Evolutionary conservation across 495 filamentous ascomycete species (phyloP).

Genomic region (Thozetella sp.): DNA sequence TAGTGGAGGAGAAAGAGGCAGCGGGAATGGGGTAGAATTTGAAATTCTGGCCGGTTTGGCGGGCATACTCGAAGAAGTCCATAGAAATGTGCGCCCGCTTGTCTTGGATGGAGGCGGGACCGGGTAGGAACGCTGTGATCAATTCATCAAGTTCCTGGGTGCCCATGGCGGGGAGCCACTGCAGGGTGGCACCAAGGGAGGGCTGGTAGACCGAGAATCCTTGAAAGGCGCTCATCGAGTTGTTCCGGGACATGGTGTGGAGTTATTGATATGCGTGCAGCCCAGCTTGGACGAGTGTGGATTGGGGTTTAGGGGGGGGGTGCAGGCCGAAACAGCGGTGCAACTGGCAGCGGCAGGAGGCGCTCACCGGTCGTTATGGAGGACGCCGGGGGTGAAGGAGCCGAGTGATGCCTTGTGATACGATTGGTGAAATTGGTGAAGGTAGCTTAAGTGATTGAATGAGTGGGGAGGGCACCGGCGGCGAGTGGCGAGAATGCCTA

Average conservation of each 20-base stretch:
- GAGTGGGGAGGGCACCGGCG: not conserved
- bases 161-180: constrained; percentile 55
- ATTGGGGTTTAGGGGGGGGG: constrained; percentile 1
- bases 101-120: constrained; percentile 46
- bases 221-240: constrained; percentile 36
- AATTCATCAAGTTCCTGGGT: constrained; percentile 53
- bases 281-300: not conserved
- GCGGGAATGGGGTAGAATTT: constrained; percentile 51
- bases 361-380: not conserved
- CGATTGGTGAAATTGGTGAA: too few relatives aligned
- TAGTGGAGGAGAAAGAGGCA: constrained; percentile 28
- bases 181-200: constrained; percentile 46
- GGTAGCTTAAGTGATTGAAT: not conserved
- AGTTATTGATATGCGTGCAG: constrained; percentile 1
- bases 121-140: constrained; percentile 51
- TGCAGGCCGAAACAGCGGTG: not conserved
- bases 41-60: constrained; percentile 43
- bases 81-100: constrained; percentile 55
- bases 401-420: not conserved
- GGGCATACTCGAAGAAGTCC: constrained; percentile 52
- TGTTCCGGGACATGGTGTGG: constrained; percentile 36
- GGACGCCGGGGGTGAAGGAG: not conserved
- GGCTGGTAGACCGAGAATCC: constrained; percentile 53
- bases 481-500: not conserved
- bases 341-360: not conserved